Evolutionary conservation across 2,329 filamentous ascomycete species (phyloP).

Genomic region (Beauveria caledonica): DNA sequence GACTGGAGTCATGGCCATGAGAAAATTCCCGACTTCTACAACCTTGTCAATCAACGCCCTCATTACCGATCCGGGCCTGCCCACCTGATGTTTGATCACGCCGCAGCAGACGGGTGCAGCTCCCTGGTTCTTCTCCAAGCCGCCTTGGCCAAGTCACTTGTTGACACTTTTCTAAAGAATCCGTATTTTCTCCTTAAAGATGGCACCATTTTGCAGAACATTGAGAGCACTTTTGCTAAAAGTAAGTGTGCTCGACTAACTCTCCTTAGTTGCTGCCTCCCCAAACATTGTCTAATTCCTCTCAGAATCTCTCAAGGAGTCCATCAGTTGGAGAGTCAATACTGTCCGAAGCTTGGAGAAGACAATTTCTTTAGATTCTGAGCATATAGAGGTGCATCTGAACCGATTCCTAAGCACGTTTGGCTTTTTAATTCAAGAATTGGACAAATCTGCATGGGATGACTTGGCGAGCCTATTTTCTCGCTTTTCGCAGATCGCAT

Average conservation of each 20-base stretch:
- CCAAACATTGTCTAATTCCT: neutral
- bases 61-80: neutral
- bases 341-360: neutral
- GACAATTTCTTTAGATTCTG: rapidly evolving
- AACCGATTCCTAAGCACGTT: neutral
- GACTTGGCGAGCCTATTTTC: neutral
- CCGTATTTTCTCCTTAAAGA: neutral
- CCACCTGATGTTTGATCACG: neutral
- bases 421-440: neutral
- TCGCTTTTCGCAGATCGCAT: neutral
- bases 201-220: rapidly evolving
- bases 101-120: neutral
- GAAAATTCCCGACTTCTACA: rapidly evolving
- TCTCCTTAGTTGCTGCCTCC: neutral
- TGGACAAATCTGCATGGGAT: neutral
- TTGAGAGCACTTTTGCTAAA: neutral
- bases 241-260: neutral
- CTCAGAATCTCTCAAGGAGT: neutral
- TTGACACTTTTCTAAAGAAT: neutral
- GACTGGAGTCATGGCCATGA: neutral
- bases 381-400: rapidly evolving
- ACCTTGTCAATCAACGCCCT: neutral
- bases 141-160: neutral
- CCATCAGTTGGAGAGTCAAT: neutral
- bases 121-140: neutral